Evolutionary conservation across 2,329 filamentous ascomycete genomes (phyloP).

Genomic region (Celoporthe dispersa): DNA sequence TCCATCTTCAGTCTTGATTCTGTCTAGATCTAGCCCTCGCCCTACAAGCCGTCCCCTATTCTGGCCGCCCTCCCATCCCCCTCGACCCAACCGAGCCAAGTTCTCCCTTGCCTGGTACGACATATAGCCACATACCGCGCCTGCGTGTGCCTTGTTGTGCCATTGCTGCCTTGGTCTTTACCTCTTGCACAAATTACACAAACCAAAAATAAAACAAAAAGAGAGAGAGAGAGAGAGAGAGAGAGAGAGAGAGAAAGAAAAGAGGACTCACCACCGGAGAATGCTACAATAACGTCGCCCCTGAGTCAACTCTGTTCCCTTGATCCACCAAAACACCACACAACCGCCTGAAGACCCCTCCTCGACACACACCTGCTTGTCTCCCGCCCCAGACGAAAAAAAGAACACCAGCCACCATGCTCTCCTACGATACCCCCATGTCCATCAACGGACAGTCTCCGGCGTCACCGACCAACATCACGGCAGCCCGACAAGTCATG

Average conservation of each 20-base stretch:
- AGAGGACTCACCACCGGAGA: background rate
- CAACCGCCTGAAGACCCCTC: background rate
- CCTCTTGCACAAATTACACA: background rate
- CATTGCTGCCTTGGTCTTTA: background rate
- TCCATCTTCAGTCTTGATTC: background rate
- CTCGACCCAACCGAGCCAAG: background rate
- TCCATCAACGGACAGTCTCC: conserved; percentile 47
- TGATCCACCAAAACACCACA: background rate
- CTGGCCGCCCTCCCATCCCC: background rate
- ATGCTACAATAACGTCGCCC: conserved; percentile 4
- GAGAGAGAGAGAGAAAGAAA: too few species aligned
- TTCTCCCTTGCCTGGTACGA: background rate
- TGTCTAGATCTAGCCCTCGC: background rate
- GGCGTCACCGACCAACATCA: conserved; percentile 35
- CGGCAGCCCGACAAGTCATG: conserved; percentile 35
- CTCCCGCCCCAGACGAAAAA: background rate
- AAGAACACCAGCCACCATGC: conserved; percentile 43
- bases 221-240: too few species aligned
- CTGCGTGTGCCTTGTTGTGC: background rate
- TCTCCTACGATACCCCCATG: conserved; percentile 55
- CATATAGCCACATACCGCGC: background rate
- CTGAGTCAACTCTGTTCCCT: background rate
- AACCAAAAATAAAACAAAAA: too few species aligned
- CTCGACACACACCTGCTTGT: background rate
- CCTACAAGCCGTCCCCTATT: background rate